Base-by-base conservation (phyloP, 371 early-diverging fungal genomes). In the Batrachochytrium dendrobatidis region DNA sequence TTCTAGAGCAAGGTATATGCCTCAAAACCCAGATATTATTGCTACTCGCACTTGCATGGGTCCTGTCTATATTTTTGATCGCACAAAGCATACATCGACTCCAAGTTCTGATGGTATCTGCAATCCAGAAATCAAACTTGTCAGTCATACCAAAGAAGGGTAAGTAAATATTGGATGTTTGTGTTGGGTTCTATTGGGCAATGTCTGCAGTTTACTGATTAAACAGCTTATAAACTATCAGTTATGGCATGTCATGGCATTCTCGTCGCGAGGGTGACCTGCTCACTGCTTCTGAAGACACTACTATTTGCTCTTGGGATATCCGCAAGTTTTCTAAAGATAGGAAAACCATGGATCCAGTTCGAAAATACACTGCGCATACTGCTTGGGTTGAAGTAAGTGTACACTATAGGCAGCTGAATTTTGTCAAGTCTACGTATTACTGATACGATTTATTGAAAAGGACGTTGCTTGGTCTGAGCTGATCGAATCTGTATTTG, bases 81-180 rank as follows among this genome's bases (percentile, higher is more conserved):
- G 93, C 56, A 98, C 99, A n/a, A 87, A 87, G 34, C 95, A 93
- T 71, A 80, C 88, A 44, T 81, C 84, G 34, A 79, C 80, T 50
- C 92, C 95, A 1, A 79, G 79, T 48, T 77, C 80, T 31, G 71
- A 85, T 63, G 84, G 84, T n/a, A 71, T 79, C 25, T 90, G 90
- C 71, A 81, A 75, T 43, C 98, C 98, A 0, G 89, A 95, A 53
- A 76, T 94, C 45, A 77, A 83, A 51, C 79, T 99, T 48, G 77
- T 80, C 46, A 97, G 98, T 2, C 99, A 99, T 68, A 71, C 81
- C 31, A 82, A 83, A 61, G 99, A 99, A 79, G 99, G 99, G 80
- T 95, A 79, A 18, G 59, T 24, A 3, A 54, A 5, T 26, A 5
- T 3, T 12, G n/a, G 46, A 39, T 39, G 20, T 20, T 39, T 39